These are phyloP conservation scores for Prunus salicina DNA, from an alignment of 306 rosid species.

Conservation along the genomic window DNA sequence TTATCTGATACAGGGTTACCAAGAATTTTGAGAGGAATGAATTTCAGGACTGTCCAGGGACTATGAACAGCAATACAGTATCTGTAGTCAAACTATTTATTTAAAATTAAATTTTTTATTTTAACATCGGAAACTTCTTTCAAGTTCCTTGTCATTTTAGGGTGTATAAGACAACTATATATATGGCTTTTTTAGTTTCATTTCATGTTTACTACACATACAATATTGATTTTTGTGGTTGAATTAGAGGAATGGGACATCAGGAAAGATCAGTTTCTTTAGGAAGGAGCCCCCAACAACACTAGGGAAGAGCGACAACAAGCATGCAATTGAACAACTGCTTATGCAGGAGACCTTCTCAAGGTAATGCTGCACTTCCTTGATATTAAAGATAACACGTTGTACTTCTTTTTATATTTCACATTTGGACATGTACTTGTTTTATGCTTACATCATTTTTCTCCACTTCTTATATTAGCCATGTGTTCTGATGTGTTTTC, in stretches of 20 bases:
- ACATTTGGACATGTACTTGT: slow-evolving; percentile 9
- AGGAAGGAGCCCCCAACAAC: slow-evolving; percentile 40
- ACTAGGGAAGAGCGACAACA: slow-evolving; percentile 42
- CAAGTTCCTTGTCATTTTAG: background rate
- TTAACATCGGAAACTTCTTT: background rate
- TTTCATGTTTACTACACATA: background rate
- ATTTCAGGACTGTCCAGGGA: background rate
- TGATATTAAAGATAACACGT: background rate
- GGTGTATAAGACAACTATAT: background rate
- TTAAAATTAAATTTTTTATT: background rate
- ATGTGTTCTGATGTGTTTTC: background rate
- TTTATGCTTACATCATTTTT: background rate
- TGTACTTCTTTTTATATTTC: background rate
- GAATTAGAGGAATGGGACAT: slow-evolving; percentile 39
- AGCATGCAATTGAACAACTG: slow-evolving; percentile 59
- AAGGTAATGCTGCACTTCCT: slow-evolving; percentile 42
- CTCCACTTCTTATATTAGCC: background rate
- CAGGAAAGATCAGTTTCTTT: slow-evolving; percentile 25
- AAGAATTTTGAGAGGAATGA: background rate
- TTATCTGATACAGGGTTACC: background rate
- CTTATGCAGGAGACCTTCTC: slow-evolving; percentile 80
- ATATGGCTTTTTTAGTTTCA: background rate
- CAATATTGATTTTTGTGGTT: slow-evolving; percentile 20
- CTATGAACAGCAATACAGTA: background rate
- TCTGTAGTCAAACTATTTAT: background rate